Conservation (phyloP, 495 filamentous ascomycete species). For the Alectoria sarmentosa region DNA sequence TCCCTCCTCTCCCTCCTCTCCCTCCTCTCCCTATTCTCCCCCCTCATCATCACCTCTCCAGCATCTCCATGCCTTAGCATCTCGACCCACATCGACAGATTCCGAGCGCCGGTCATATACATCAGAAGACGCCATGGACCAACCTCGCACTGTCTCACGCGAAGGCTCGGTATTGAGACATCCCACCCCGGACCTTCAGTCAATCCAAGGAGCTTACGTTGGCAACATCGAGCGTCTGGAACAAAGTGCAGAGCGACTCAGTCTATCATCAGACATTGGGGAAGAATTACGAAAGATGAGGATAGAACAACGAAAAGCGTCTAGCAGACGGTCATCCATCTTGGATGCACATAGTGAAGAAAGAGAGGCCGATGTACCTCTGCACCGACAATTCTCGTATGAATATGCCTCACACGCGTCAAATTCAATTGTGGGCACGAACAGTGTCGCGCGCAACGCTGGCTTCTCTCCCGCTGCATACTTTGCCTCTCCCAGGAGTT, state of each 20-base stretch:
- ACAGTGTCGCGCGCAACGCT: slow-evolving; percentile 56
- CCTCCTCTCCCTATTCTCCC: not conserved
- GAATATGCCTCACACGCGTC: slow-evolving; percentile 40
- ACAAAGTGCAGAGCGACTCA: slow-evolving; percentile 72
- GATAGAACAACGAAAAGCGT: slow-evolving; percentile 63
- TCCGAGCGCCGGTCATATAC: slow-evolving; percentile 12
- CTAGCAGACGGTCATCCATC: slow-evolving; percentile 53
- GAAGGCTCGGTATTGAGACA: slow-evolving; percentile 59
- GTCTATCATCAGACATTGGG: slow-evolving; percentile 65
- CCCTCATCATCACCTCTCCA: not conserved
- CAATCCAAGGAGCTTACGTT: slow-evolving; percentile 63
- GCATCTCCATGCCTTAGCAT: not conserved
- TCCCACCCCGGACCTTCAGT: slow-evolving; percentile 68
- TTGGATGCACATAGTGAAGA: slow-evolving; percentile 36
- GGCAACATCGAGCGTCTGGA: slow-evolving; percentile 79
- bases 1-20: slow-evolving; percentile 20
- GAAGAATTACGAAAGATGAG: slow-evolving; percentile 76
- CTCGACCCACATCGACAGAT: slow-evolving; percentile 4
- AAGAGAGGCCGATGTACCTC: slow-evolving; percentile 21
- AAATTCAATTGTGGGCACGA: slow-evolving; percentile 63
- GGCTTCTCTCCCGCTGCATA: slow-evolving; percentile 66
- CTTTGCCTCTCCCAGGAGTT: slow-evolving; percentile 57
- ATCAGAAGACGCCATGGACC: slow-evolving; percentile 36
- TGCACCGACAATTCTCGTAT: slow-evolving; percentile 45
- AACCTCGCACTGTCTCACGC: slow-evolving; percentile 51